A percentile compares a stretch with the other conserved stretches of the same genome.
These are phyloP conservation scores for Lomentospora prolificans DNA, from an alignment of 2,329 filamentous ascomycete genomes.

Conservation along the genomic window DNA sequence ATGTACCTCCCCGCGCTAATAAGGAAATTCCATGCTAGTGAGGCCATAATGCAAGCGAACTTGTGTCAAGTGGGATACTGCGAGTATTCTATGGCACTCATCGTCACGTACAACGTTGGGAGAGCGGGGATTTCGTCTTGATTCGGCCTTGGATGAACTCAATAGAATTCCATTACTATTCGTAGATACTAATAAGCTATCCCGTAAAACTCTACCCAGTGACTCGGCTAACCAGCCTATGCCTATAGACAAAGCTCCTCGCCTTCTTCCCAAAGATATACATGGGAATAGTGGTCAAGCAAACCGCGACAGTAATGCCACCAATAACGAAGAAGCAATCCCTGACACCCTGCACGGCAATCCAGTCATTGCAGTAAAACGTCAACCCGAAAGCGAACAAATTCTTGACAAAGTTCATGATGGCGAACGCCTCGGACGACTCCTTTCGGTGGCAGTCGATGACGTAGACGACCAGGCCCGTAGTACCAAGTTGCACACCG, in stretches of 20 bases:
- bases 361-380: slow-evolving; percentile 29
- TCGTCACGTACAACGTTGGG: no score
- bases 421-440: slow-evolving; percentile 26
- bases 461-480: slow-evolving; percentile 26
- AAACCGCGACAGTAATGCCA: slow-evolving; percentile 15
- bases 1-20: no score
- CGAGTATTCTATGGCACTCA: no score
- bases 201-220: no score
- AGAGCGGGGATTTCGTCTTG: no score
- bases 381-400: slow-evolving; percentile 27
- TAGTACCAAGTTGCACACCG: slow-evolving; percentile 26
- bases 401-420: slow-evolving; percentile 29
- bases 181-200: no score
- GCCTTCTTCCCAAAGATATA: slow-evolving; percentile 12
- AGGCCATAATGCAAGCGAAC: no score
- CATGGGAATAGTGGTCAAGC: slow-evolving; percentile 22
- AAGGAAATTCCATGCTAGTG: no score
- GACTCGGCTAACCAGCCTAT: slow-evolving; percentile 2
- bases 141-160: no score
- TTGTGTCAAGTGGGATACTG: no score
- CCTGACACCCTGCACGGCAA: slow-evolving; percentile 21
- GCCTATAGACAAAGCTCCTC: slow-evolving; percentile 7
- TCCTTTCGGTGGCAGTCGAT: slow-evolving; percentile 27
- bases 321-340: slow-evolving; percentile 12
- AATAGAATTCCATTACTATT: no score